Base-by-base conservation (phyloP, 2,329 filamentous ascomycete genomes). In the Aulographum hederae region DNA sequence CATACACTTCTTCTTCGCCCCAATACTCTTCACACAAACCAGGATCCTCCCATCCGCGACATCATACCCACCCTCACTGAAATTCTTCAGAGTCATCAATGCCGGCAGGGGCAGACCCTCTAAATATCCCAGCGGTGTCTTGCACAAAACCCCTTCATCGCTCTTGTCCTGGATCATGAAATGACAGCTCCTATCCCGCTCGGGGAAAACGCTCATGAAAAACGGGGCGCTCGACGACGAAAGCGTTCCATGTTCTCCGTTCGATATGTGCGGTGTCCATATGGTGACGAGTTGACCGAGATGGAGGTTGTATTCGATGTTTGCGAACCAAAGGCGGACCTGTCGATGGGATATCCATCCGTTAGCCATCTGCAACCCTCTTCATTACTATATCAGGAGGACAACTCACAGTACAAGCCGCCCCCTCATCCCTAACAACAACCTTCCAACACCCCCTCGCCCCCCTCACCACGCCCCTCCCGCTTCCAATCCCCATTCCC, bases 11-110 rank as follows among this genome's bases (percentile, higher is more conserved):
- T 63, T 67, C 31, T 54, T 58, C 4, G 56, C 54, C 0, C 67
- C 65, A 32, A 73, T 54, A 34, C 61, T 67, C 44, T 67, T 67
- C 3, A 73, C 63, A 31, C 68, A 67, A 1, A 72, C 61, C 3
- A 73, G 51, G 2, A 73, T 50, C 31, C 61, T 67, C 0, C 53
- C 58, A 21, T 60, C 58, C 2, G 48, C 42, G 6, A 67, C 46
- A 45, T 73, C 67, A 34, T 63, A 61, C 0, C 67, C 68, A 2
- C 62, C 62, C 25, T 61, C 53, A 2, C 66, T 49, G 43, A 69
- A 73, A 27, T 56, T 57, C 32, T 60, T 60, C 20, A 74, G 47
- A 3, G 63, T 70, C 62, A 73, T 70, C 8, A 73, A 51, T 2
- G 57, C 58, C 4, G 53, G 47, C 3, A 67, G 46, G 2, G 44